phyloP scores from a whole-genome alignment of 257 asterid species.

The Jasminum sambac region DNA sequence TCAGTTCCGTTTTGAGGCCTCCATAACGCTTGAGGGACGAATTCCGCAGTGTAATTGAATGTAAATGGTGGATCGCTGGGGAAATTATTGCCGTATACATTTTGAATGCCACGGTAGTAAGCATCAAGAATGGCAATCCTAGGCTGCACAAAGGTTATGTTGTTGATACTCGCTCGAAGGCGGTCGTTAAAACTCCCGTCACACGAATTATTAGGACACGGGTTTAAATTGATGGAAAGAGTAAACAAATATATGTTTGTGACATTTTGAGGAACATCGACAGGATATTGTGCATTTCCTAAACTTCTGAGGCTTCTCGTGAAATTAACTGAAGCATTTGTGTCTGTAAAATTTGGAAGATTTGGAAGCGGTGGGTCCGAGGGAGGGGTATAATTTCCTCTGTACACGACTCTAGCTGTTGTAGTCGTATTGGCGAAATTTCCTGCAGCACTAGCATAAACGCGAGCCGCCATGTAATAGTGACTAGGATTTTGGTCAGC shows the following conservation, averaged over 20 bases:
- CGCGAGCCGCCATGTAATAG: constrained; percentile 63
- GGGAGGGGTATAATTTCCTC: constrained; percentile 37
- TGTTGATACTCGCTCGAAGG: constrained; percentile 47
- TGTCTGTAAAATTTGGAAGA: constrained; percentile 30
- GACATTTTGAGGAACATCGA: constrained; percentile 41
- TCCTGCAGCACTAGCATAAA: constrained; percentile 19
- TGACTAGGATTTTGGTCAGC: constrained; percentile 52
- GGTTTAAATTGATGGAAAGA: constrained; percentile 38
- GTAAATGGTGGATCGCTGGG: constrained; percentile 45
- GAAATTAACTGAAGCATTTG: constrained; percentile 26
- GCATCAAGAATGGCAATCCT: constrained; percentile 48
- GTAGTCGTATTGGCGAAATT: constrained; percentile 32
- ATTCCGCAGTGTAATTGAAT: constrained; percentile 40
- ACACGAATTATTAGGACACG: constrained; percentile 34
- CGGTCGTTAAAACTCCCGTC: constrained; percentile 23
- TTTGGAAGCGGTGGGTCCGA: constrained; percentile 33
- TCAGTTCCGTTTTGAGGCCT: constrained; percentile 30
- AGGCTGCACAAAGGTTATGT: constrained; percentile 42
- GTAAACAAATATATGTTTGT: constrained; percentile 34
- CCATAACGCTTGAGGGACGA: constrained; percentile 22
- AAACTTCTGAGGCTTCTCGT: constrained; percentile 32
- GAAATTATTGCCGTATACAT: constrained; percentile 37
- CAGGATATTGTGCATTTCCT: constrained; percentile 25
- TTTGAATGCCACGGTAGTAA: constrained; percentile 34
- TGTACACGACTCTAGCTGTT: constrained; percentile 41